Percentiles rank a stretch among this genome's conserved stretches.
Conservation (phyloP, 202 grass and related monocot genomes). For the Saccharum hybrid region DNA sequence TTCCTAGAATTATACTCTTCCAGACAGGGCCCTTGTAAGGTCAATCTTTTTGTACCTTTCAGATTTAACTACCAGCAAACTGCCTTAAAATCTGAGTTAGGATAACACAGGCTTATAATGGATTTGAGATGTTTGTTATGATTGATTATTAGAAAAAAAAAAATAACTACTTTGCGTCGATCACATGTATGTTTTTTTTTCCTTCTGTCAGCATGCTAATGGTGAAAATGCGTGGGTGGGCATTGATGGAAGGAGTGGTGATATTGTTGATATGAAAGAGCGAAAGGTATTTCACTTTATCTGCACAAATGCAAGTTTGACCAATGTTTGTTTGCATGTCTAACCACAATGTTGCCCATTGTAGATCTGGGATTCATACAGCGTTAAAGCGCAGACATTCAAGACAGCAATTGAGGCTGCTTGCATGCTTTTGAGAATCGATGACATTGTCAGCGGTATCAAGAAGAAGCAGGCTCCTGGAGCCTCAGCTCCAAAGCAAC, state of each 20-base stretch:
- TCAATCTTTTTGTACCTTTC: slow-evolving; percentile 3
- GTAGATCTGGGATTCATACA: slow-evolving; percentile 97
- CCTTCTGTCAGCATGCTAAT: slow-evolving; percentile 79
- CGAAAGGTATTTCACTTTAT: slow-evolving; percentile 56
- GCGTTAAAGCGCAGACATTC: slow-evolving; percentile 95
- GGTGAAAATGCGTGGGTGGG: slow-evolving; percentile 93
- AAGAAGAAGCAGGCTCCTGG: slow-evolving; percentile 99
- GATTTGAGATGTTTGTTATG: neutral
- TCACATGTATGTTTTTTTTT: neutral
- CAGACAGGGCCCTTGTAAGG: neutral
- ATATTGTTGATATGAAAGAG: slow-evolving; percentile 96
- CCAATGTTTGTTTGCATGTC: neutral
- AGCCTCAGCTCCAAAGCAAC: slow-evolving; percentile 60
- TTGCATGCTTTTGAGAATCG: slow-evolving; percentile 95
- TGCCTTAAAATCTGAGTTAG: neutral
- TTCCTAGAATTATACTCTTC: neutral
- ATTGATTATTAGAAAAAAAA: neutral
- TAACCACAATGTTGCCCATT: slow-evolving; percentile 23
- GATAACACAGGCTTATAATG: neutral
- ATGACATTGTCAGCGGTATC: slow-evolving; percentile 97
- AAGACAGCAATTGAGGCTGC: slow-evolving; percentile 97
- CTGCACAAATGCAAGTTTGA: neutral
- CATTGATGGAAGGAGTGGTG: slow-evolving; percentile 83
- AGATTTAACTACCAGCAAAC: too few species aligned
- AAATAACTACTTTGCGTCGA: neutral